Base-by-base conservation (phyloP, 2,329 filamentous ascomycete species). In the Fusarium sp. region DNA sequence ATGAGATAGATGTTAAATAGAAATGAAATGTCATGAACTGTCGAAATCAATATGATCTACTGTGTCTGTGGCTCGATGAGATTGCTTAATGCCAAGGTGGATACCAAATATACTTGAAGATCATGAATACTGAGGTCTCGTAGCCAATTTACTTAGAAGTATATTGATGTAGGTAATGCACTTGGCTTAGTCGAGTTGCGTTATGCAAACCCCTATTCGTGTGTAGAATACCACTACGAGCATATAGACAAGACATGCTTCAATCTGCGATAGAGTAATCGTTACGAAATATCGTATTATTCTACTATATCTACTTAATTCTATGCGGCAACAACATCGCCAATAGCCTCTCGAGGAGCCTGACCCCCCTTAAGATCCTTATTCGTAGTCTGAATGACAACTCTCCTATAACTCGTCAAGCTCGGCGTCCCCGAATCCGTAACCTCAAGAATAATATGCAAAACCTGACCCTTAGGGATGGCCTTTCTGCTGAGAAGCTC, bases 371-470 rank as follows among this genome's bases (percentile, higher is more conserved):
- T 73, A 10, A 78, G 66, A 8, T 77, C 71, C 61, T 70, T 74
- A 40, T 79, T 78, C 1, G 74, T 74, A 0, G 74, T 58, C 67
- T 80, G 77, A 25, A 81, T 74, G 6, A 81, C 61, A 16, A 86
- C 76, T 13, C 84, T 73, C 57, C 81, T 79, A 74, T 86, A 86
- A 53, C 78, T 82, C 33, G 81, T 84, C 69, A 86, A 72, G 7
- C 76, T 73, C 18, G 81, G 81, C 4, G 74, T 75, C 1, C 83
- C 84, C 18, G 77, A 72, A 59, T 84, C 81, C 7, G 75, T 81
- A 4, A 85, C 83, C 67, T 85, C 82, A 1, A 87, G 76, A 25
- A 87, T 81, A 38, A 86, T 65, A 73, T 86, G 84, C 66, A 85
- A 75, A 44, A 80, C 65, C 72, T 84, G 79, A 3, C 84, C 83